Conservation (phyloP, 2,329 filamentous ascomycete genomes). For the Paecilomyces dactylethromorphus region DNA sequence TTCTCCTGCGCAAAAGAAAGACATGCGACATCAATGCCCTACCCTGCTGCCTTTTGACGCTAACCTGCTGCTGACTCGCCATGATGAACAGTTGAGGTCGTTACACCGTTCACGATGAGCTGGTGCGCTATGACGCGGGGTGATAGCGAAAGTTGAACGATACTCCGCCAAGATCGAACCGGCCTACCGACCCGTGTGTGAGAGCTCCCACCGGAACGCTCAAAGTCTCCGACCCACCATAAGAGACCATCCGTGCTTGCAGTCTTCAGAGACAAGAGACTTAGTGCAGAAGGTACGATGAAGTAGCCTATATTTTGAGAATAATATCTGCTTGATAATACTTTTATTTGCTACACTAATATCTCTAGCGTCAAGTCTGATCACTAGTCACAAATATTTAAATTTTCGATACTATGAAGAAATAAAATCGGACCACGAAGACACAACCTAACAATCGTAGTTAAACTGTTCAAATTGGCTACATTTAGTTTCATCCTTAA, state of each 20-base stretch:
- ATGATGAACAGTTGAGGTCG: constrained; percentile 17
- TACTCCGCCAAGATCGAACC: not conserved
- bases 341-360: too few relatives aligned
- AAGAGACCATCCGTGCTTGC: not conserved
- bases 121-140: constrained; percentile 26
- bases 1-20: not conserved
- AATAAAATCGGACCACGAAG: too few relatives aligned
- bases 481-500: too few relatives aligned
- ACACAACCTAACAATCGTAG: too few relatives aligned
- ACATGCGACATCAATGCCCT: constrained; percentile 5
- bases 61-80: constrained; percentile 34
- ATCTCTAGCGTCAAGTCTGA: too few relatives aligned
- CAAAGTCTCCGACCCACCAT: not conserved
- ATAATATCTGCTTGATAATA: too few relatives aligned
- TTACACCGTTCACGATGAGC: constrained; percentile 16
- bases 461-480: too few relatives aligned
- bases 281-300: too few relatives aligned
- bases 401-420: too few relatives aligned
- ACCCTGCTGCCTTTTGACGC: constrained; percentile 43
- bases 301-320: too few relatives aligned
- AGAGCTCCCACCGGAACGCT: not conserved
- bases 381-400: too few relatives aligned
- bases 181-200: not conserved
- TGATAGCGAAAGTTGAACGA: not conserved
- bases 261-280: not conserved